Evolutionary conservation across 208 protist species (phyloP), one percentile per base, ranked within the genome.

Genomic region (Trypanosomatidae sp.): DNA sequence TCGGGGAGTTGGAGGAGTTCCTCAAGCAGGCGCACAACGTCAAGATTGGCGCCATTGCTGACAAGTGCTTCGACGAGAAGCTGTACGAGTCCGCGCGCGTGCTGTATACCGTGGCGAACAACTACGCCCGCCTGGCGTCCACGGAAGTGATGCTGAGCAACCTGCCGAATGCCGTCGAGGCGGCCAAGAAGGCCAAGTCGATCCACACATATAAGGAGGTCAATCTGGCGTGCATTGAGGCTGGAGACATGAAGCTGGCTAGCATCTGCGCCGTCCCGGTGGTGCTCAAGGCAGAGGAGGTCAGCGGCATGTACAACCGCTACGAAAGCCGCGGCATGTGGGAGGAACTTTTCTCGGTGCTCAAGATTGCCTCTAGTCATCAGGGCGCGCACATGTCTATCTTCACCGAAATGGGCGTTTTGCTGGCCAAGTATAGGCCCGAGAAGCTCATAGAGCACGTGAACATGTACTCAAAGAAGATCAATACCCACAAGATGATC

Each of bases 381-480:
- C 98, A 99, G 73, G 92, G 98, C 30, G 98, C 99, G 3, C 99
- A 99, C 83, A 98, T 99, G 88, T 98, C 96, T 70, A 99, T 99
- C 84, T 99, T 99, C 90, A 99, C 99, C 43, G 98, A 99, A 83
- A 98, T 99, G 66, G 99, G 97, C 62, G 90, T 99, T 36, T 79
- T 99, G n/a, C 99, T 99, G 75, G 95, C 97, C 33, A 99, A 99
- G 82, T 99, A 99, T 90, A 95, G 96, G 73, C 97, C 98, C n/a
- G 97, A 99, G 73, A 99, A 99, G 84, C 90, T 99, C 15, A 92
- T 99, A 88, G 99, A 99, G 78, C 98, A 99, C 87, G 86, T 99
- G 43, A 99, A 99, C 80, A 88, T 98, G 69, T 99, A 98, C 89
- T 95, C 94, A 39, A 93, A 89, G 59, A 92, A 97, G 73, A 91